Conservation (phyloP, 805 yeast genomes). For the Barnettozyma populi region DNA sequence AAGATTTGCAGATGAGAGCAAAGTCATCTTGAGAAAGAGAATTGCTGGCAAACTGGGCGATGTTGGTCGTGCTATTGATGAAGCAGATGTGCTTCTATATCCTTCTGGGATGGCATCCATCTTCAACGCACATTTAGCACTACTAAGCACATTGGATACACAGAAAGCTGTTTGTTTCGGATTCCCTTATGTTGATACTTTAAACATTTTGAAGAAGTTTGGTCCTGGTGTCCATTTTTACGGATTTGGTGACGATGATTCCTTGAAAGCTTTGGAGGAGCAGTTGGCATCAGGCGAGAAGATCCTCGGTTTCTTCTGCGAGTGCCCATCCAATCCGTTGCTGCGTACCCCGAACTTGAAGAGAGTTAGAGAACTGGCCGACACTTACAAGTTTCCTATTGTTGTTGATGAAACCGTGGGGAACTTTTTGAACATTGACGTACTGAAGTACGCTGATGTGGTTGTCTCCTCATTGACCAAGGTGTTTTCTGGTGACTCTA, state of each 20-base stretch:
- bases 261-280: conserved; percentile 59
- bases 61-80: conserved; percentile 26
- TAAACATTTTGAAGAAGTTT: conserved; percentile 78
- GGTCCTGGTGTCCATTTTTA: conserved; percentile 88
- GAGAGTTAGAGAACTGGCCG: conserved; percentile 60
- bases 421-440: conserved; percentile 78
- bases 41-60: conserved; percentile 50
- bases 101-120: conserved; percentile 94
- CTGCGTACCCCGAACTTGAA: conserved; percentile 76
- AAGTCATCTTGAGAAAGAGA: conserved; percentile 63
- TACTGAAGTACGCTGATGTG: conserved; percentile 78
- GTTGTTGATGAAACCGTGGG: conserved; percentile 95
- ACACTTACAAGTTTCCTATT: conserved; percentile 66
- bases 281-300: conserved; percentile 57
- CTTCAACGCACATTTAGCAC: conserved; percentile 68
- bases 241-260: conserved; percentile 74
- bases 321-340: conserved; percentile 93
- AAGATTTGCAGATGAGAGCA: conserved; percentile 70
- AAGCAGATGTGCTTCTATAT: conserved; percentile 72
- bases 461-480: conserved; percentile 86
- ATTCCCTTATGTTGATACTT: conserved; percentile 91
- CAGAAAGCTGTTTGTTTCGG: conserved; percentile 88
- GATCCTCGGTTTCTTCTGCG: conserved; percentile 79
- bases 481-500: conserved; percentile 89
- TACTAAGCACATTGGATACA: conserved; percentile 29